Evolutionary conservation across 2,329 filamentous ascomycete genomes (phyloP), one percentile per base, ranked within the genome.

Genomic region (Alternaria gaisen): DNA sequence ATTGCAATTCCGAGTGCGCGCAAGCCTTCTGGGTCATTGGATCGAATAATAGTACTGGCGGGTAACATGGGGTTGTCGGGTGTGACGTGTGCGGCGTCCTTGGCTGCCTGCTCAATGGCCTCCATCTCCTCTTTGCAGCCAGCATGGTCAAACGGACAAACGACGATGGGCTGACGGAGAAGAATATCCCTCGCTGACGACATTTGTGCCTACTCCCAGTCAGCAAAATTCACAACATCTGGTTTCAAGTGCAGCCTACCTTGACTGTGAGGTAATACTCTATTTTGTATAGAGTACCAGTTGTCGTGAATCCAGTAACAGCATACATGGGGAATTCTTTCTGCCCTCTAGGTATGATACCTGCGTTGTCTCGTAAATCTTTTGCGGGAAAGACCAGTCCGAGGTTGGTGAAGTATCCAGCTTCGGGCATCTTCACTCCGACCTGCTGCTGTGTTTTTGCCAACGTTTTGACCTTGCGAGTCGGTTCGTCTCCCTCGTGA

Each of bases 121-220:
- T 97, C 94, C 93, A 99, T 97, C 81, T 98, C 95, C 76, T 97
- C 94, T 79, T 97, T 97, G 81, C 95, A 99, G 16, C 91, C 92
- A 68, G 96, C 92, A 74, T 97, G 93, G 74, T 99, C 95, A 64
- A 97, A 88, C 0, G 95, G 94, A 73, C 94, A 98, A 53, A 98
- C 95, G 34, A 98, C 93, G 59, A 99, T 97, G 5, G 93, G 93
- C 79, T 98, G 92, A 54, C 94, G 88, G 43, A 98, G 85, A 30
- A 89, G 85, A 56, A 99, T 97, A 77, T 99, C 94, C 79, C 91
- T 89, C 24, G 94, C 93, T 46, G 91, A 91, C 53, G 91, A 93
- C 79, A 98, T 85, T 80, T 94, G 90, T 40, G 94, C 94, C 94
- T 98, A 46, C 20, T 18, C 20, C 16, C 22, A 40, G 63, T 73